These are phyloP conservation scores for Pseudocercospora musae DNA, from an alignment of 2,329 filamentous ascomycete genomes.

Conservation along the genomic window DNA sequence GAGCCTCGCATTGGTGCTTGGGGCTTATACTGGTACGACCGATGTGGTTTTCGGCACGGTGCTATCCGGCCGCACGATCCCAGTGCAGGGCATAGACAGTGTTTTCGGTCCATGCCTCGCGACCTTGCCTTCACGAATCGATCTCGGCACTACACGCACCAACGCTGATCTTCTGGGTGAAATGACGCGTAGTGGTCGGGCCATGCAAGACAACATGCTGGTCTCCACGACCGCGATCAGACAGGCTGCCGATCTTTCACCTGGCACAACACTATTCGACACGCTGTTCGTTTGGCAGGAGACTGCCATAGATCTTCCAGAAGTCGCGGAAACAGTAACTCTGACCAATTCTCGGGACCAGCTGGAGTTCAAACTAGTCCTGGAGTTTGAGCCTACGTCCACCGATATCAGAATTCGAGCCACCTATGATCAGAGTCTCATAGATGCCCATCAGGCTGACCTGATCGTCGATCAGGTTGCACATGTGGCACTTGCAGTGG, in stretches of 20 bases:
- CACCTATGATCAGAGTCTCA: constrained; percentile 52
- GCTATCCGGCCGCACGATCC: constrained; percentile 75
- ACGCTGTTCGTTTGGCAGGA: constrained; percentile 83
- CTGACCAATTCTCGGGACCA: constrained; percentile 64
- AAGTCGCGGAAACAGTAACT: constrained; percentile 41
- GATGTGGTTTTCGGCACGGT: constrained; percentile 77
- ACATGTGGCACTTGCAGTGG: constrained; percentile 46
- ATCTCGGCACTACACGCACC: constrained; percentile 52
- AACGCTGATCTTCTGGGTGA: constrained; percentile 60
- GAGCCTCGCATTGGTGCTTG: constrained; percentile 63
- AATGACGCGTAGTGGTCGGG: constrained; percentile 64
- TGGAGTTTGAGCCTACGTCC: constrained; percentile 68
- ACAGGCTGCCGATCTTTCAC: constrained; percentile 53
- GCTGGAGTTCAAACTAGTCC: constrained; percentile 70
- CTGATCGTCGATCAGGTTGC: constrained; percentile 62
- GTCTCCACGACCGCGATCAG: constrained; percentile 69
- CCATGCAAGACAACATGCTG: constrained; percentile 60
- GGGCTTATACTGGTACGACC: constrained; percentile 58
- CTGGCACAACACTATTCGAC: constrained; percentile 65
- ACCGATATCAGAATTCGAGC: constrained; percentile 50
- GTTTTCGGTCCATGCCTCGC: constrained; percentile 78
- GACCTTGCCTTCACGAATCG: constrained; percentile 68
- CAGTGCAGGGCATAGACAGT: constrained; percentile 65
- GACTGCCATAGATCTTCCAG: constrained; percentile 48
- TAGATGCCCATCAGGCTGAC: constrained; percentile 56